phyloP scores from a whole-genome alignment of 805 yeast genomes.

The Aciculoconidium aculeatum region DNA sequence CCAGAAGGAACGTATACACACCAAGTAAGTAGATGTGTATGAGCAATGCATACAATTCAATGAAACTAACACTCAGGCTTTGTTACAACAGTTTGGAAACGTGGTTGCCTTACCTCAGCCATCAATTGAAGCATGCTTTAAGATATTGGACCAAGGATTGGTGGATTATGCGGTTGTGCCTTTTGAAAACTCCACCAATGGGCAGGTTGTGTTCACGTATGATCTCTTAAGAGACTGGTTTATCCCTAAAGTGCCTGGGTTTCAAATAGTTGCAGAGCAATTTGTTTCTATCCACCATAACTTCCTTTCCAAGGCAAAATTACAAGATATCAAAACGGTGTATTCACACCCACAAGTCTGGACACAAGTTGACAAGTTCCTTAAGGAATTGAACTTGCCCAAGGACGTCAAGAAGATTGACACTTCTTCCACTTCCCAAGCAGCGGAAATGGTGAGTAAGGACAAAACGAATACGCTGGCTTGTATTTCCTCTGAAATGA shows the following conservation, averaged over 20 bases:
- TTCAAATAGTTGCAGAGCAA: slow-evolving; percentile 68
- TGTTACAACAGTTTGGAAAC: slow-evolving; percentile 46
- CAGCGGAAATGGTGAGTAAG: slow-evolving; percentile 59
- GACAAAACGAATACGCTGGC: slow-evolving; percentile 39
- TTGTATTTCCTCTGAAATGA: slow-evolving; percentile 69
- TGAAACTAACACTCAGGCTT: slow-evolving; percentile 25
- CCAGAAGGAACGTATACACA: slow-evolving; percentile 93
- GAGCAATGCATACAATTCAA: not conserved
- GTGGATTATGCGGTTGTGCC: slow-evolving; percentile 81
- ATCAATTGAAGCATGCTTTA: slow-evolving; percentile 59
- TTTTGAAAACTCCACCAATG: slow-evolving; percentile 90
- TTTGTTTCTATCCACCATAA: slow-evolving; percentile 81
- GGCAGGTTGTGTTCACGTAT: slow-evolving; percentile 82
- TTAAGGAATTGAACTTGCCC: slow-evolving; percentile 25
- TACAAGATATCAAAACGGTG: slow-evolving; percentile 46
- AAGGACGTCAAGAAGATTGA: slow-evolving; percentile 49
- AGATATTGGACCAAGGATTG: slow-evolving; percentile 33
- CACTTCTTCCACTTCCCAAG: slow-evolving; percentile 75
- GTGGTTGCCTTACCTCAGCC: slow-evolving; percentile 29
- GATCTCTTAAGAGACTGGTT: slow-evolving; percentile 73
- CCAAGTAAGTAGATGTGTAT: slow-evolving; percentile 46
- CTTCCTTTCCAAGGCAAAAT: slow-evolving; percentile 44
- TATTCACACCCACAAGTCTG: slow-evolving; percentile 97
- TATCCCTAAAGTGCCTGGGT: slow-evolving; percentile 24
- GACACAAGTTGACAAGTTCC: slow-evolving; percentile 78